phyloP scores from a whole-genome alignment of 176 grass and related monocot genomes.

The Phragmites australis region DNA sequence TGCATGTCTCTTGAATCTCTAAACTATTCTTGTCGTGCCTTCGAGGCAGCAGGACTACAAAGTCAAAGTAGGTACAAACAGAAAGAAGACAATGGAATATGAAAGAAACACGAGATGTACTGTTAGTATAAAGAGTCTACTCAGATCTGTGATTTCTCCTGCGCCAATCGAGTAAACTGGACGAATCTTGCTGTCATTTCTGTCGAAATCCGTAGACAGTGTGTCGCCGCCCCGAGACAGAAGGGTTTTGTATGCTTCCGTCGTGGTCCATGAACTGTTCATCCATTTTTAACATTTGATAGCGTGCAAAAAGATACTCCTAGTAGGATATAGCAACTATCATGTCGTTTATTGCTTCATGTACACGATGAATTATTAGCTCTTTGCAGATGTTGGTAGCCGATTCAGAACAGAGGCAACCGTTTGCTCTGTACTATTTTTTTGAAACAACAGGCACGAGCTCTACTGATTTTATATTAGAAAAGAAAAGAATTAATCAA shows the following conservation, averaged over 20 bases:
- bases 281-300: neutral
- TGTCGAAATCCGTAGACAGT: neutral
- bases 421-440: too few relatives aligned
- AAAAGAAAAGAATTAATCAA: too few relatives aligned
- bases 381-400: neutral
- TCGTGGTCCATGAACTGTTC: slow-evolving; percentile 1
- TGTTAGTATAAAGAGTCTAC: neutral
- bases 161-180: neutral
- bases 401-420: neutral
- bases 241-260: neutral
- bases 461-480: too few relatives aligned
- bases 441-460: too few relatives aligned
- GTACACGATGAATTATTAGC: too few relatives aligned
- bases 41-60: neutral
- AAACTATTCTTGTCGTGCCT: neutral
- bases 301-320: neutral
- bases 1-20: neutral
- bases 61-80: neutral
- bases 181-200: neutral
- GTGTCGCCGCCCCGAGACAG: neutral
- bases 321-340: neutral
- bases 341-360: neutral
- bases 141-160: neutral
- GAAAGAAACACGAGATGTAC: neutral
- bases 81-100: neutral